Evolutionary conservation across 305 asterid genomes (phyloP), one percentile per base, ranked within the genome.

Genomic region (Solanum aculeatissimum): DNA sequence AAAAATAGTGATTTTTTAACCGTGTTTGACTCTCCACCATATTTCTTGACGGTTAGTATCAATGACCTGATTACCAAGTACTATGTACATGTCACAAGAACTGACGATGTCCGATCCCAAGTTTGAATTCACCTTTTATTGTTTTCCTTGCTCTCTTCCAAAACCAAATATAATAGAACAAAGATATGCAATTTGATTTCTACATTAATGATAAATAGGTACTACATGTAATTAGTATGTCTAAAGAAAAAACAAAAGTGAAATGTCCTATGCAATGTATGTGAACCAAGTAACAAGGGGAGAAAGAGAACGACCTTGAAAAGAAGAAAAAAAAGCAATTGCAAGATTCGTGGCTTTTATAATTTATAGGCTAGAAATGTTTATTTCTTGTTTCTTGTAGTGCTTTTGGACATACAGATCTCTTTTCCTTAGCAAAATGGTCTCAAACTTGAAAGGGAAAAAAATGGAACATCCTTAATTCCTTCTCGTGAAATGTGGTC

Each of bases 401-500:
- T 47, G 71, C 84, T 80, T 80, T 80, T 75, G 63, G 43, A 75
- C 62, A 75, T 47, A 49, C 81, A 75, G 9, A n/a, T 43, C 40
- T 57, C 71, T 58, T 80, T 32, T 43, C 57, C 40, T 58, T 6
- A 80, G 53, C 54, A 55, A 21, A 19, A 80, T 58, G 72, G 84
- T 80, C 84, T 80, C 72, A 55, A 55, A 32, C 71, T n/a, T 80
- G 83, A 23, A 75, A 75, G 62, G 58, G 18, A 15, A 49, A 49
- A 25, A 25, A 25, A 49, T 29, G n/a, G 4, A 75, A 75, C 84
- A 38, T 58, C n/a, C 54, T 15, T 38, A 80, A 21, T 80, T 80
- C 35, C 72, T 80, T 62, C 72, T 58, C 84, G 71, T 80, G 84
- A 80, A 80, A 62, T 25, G 84, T 80, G 84, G 84, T 80, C 84